Conservation (phyloP, 2,329 filamentous ascomycete genomes). For the Bipolaris sorokiniana region DNA sequence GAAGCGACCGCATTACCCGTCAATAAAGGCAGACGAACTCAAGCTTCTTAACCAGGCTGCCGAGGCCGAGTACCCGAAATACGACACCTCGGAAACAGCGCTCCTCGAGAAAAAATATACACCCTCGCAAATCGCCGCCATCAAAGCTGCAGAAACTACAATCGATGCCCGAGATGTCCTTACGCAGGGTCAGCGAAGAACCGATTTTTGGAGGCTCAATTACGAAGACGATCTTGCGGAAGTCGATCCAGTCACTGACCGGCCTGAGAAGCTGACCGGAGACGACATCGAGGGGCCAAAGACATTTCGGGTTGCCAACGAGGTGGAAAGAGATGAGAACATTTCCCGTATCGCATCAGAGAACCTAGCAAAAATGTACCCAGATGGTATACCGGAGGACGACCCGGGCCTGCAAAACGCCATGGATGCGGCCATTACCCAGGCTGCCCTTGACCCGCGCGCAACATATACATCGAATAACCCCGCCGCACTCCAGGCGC, state of each 20-base stretch:
- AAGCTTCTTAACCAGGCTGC: conserved; percentile 43
- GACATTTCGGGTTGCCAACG: conserved; percentile 37
- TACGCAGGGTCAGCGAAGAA: conserved; percentile 72
- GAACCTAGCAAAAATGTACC: conserved; percentile 46
- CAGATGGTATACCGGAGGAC: conserved; percentile 43
- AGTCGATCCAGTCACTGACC: conserved; percentile 78
- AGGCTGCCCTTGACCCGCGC: conserved; percentile 52
- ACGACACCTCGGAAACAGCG: conserved; percentile 58
- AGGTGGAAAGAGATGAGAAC: conserved; percentile 40
- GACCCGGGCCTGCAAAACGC: conserved; percentile 34
- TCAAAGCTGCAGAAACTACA: conserved; percentile 79
- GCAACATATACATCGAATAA: conserved; percentile 56
- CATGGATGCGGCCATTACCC: conserved; percentile 41
- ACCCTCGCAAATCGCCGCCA: conserved; percentile 77
- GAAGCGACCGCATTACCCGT: conserved; percentile 51
- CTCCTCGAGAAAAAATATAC: conserved; percentile 73
- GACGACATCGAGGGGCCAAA: conserved; percentile 33
- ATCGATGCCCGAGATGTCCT: conserved; percentile 77
- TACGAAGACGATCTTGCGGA: conserved; percentile 80
- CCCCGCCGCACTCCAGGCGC: conserved; percentile 55
- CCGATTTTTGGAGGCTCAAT: conserved; percentile 70
- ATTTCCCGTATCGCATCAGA: conserved; percentile 43
- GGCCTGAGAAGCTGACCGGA: conserved; percentile 49
- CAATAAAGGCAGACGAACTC: conserved; percentile 53
- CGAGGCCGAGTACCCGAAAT: conserved; percentile 61